phyloP scores from a whole-genome alignment of 192 early-diverging fungal species.

The Umbelopsis isabellina region DNA sequence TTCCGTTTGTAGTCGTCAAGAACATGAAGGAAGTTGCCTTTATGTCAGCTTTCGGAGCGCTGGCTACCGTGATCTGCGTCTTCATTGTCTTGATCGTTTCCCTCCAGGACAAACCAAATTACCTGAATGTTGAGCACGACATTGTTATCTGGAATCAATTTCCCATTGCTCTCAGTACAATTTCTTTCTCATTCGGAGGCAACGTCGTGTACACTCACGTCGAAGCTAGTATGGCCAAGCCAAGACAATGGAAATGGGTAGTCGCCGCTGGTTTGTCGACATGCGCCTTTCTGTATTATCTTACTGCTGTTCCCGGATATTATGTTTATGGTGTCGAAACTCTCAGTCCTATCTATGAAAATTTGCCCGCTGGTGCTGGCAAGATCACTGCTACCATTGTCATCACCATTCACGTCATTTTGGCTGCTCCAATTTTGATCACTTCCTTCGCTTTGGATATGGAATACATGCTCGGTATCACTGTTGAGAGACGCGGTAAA shows the following conservation, averaged over 20 bases:
- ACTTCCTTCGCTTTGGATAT: constrained; percentile 66
- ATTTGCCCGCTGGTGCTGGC: constrained; percentile 54
- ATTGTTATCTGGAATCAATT: constrained; percentile 52
- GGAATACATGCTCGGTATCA: constrained; percentile 57
- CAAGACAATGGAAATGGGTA: constrained; percentile 59
- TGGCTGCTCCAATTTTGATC: constrained; percentile 67
- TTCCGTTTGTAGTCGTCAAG: constrained; percentile 69
- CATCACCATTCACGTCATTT: constrained; percentile 68
- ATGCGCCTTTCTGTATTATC: constrained; percentile 65
- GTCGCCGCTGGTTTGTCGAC: constrained; percentile 51
- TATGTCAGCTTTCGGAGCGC: constrained; percentile 60
- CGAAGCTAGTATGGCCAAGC: constrained; percentile 65
- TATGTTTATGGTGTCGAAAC: constrained; percentile 61
- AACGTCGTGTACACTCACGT: constrained; percentile 76
- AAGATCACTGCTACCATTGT: constrained; percentile 55
- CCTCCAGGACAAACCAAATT: constrained; percentile 50
- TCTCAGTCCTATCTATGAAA: constrained; percentile 59
- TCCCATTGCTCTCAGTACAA: constrained; percentile 63
- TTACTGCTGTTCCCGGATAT: constrained; percentile 66
- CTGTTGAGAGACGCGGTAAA: constrained; percentile 37
- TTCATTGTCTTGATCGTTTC: constrained; percentile 57
- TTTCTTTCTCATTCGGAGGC: constrained; percentile 70
- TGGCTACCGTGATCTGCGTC: constrained; percentile 65
- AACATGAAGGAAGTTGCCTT: constrained; percentile 70
- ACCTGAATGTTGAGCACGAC: constrained; percentile 41